Percentiles rank a stretch among this genome's conserved stretches.
These are phyloP conservation scores for Aspergillus tanneri DNA, from an alignment of 2,329 filamentous ascomycete species.

Conservation along the genomic window DNA sequence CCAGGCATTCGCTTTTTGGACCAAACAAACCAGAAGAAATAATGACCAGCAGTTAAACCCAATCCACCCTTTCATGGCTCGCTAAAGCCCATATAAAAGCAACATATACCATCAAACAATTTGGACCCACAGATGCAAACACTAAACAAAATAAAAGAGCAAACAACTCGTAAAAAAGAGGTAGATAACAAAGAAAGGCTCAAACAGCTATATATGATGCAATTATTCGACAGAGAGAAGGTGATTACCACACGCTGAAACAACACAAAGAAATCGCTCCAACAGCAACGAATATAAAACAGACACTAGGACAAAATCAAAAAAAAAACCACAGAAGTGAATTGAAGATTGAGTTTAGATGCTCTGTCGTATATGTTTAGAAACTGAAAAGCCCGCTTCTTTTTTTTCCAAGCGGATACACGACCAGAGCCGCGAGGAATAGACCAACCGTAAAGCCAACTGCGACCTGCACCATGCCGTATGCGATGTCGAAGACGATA, in stretches of 20 bases:
- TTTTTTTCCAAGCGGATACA: constrained; percentile 51
- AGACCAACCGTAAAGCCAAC: constrained; percentile 52
- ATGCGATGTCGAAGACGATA: constrained; percentile 48
- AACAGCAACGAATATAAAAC: background rate
- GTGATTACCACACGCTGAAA: constrained; percentile 4
- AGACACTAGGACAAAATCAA: background rate
- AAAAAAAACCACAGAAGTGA: background rate
- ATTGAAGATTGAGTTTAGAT: background rate
- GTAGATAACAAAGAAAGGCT: background rate
- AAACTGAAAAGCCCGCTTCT: constrained; percentile 52
- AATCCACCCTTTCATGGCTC: too few species aligned
- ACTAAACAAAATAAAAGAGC: too few species aligned
- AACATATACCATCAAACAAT: background rate
- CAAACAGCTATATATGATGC: background rate
- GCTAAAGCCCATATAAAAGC: background rate
- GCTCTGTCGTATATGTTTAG: constrained; percentile 17
- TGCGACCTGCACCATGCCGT: constrained; percentile 51
- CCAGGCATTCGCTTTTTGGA: too few species aligned
- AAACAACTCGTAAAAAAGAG: too few species aligned
- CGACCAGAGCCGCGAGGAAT: constrained; percentile 49
- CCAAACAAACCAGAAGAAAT: background rate
- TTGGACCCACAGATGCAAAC: too few species aligned
- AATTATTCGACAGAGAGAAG: background rate
- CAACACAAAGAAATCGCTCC: background rate
- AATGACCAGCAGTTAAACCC: background rate